Evolutionary conservation across 495 filamentous ascomycete genomes (phyloP).

Genomic region (Glutinoglossum americanum): DNA sequence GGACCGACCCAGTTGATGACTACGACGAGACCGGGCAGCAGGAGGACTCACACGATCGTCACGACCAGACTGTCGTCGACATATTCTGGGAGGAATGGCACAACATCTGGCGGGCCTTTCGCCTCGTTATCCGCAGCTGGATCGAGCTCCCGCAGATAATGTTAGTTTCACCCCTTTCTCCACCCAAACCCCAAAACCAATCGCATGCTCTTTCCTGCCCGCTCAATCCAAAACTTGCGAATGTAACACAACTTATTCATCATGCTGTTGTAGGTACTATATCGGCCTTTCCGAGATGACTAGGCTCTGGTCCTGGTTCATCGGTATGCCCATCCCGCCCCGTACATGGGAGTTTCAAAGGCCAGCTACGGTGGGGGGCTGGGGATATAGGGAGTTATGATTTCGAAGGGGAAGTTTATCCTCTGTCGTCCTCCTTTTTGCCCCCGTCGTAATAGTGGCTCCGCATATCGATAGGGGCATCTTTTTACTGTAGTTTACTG

Average conservation of each 20-base stretch:
- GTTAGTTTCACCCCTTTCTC: slow-evolving; percentile 31
- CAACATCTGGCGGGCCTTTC: slow-evolving; percentile 28
- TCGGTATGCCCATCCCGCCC: slow-evolving; percentile 54
- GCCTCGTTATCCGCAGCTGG: slow-evolving; percentile 52
- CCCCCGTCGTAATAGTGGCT: neutral
- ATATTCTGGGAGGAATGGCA: slow-evolving; percentile 39
- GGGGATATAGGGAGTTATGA: neutral
- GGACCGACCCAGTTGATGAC: slow-evolving; percentile 16
- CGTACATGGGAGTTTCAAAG: slow-evolving; percentile 39
- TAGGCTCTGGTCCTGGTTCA: slow-evolving; percentile 51
- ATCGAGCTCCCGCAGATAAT: slow-evolving; percentile 38
- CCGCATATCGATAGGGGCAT: neutral
- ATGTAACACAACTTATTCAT: neutral
- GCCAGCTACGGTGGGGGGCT: neutral
- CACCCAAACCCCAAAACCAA: neutral
- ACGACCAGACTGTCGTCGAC: slow-evolving; percentile 24
- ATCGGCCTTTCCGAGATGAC: slow-evolving; percentile 36
- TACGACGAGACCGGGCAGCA: slow-evolving; percentile 21
- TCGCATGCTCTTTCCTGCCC: too few relatives aligned
- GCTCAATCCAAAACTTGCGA: neutral
- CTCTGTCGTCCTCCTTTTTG: neutral
- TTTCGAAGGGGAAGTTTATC: neutral
- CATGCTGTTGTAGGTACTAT: slow-evolving; percentile 24
- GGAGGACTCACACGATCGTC: slow-evolving; percentile 9
- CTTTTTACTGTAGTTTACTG: neutral